Evolutionary conservation across 1,284 basidiomycete genomes (phyloP).

Genomic region (Irpex sp.): DNA sequence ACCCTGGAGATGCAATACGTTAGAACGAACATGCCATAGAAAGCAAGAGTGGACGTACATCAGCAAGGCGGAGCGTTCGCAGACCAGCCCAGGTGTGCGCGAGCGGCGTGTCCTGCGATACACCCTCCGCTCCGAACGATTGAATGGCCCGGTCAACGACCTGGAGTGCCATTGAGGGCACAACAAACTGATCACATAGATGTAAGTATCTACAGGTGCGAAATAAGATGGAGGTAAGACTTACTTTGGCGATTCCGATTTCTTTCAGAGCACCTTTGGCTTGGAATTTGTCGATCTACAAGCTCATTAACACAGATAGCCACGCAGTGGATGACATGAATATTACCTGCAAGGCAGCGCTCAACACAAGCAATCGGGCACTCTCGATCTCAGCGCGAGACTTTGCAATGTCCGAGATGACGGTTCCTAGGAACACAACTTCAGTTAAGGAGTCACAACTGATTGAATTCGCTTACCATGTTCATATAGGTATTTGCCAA

Average conservation of each 20-base stretch:
- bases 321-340: neutral
- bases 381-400: conserved; percentile 92
- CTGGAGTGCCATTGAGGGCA: conserved; percentile 83
- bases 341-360: conserved; percentile 84
- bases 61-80: conserved; percentile 87
- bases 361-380: conserved; percentile 83
- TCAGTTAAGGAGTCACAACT: neutral
- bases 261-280: conserved; percentile 97
- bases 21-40: neutral
- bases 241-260: conserved; percentile 94
- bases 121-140: conserved; percentile 90
- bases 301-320: no score
- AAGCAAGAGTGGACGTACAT: conserved; percentile 50
- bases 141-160: conserved; percentile 96
- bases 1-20: conserved; percentile 46
- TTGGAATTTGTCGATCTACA: conserved; percentile 81
- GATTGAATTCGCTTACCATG: conserved; percentile 59
- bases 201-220: neutral
- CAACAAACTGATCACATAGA: conserved; percentile 65
- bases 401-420: conserved; percentile 87
- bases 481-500: conserved; percentile 88
- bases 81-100: conserved; percentile 78
- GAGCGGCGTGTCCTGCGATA: conserved; percentile 87
- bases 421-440: conserved; percentile 55
- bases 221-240: conserved; percentile 17